Percentiles rank a stretch among this genome's conserved stretches.
These are phyloP conservation scores for Cladosporium halotolerans DNA, from an alignment of 2,329 filamentous ascomycete species.

Conservation along the genomic window DNA sequence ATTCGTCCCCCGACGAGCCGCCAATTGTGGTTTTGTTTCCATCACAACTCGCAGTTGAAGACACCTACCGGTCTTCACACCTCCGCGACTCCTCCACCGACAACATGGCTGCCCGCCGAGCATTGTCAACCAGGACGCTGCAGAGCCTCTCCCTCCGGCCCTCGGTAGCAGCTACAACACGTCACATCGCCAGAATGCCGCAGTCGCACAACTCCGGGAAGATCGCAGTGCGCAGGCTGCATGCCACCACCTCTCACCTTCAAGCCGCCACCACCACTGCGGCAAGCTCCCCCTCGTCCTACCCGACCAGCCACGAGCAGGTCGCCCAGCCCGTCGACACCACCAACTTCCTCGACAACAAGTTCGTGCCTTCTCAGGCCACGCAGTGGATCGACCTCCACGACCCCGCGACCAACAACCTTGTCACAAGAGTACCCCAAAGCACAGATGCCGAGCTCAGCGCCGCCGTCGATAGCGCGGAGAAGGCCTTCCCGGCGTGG, in stretches of 20 bases:
- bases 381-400: conserved; percentile 71
- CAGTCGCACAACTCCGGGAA: conserved; percentile 30
- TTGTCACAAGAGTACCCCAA: conserved; percentile 76
- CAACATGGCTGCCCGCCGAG: conserved; percentile 42
- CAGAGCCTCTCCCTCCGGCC: conserved; percentile 36
- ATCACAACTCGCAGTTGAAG: too few species aligned
- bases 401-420: conserved; percentile 79
- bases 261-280: conserved; percentile 43
- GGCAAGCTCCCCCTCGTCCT: conserved; percentile 49
- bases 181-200: conserved; percentile 34
- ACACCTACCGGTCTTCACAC: too few species aligned
- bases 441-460: conserved; percentile 71
- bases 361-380: conserved; percentile 63
- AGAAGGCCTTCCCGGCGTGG: conserved; percentile 71
- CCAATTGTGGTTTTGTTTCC: too few species aligned
- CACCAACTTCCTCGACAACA: conserved; percentile 75
- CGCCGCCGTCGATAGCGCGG: conserved; percentile 67
- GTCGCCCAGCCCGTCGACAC: conserved; percentile 63
- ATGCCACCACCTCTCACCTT: conserved; percentile 51
- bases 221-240: conserved; percentile 42
- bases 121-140: conserved; percentile 36
- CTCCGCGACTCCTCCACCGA: too few species aligned
- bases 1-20: too few species aligned
- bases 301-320: conserved; percentile 66
- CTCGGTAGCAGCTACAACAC: conserved; percentile 28